These are phyloP conservation scores for Pythium rishiriense DNA, from an alignment of 352 stramenopile genomes.

Conservation along the genomic window DNA sequence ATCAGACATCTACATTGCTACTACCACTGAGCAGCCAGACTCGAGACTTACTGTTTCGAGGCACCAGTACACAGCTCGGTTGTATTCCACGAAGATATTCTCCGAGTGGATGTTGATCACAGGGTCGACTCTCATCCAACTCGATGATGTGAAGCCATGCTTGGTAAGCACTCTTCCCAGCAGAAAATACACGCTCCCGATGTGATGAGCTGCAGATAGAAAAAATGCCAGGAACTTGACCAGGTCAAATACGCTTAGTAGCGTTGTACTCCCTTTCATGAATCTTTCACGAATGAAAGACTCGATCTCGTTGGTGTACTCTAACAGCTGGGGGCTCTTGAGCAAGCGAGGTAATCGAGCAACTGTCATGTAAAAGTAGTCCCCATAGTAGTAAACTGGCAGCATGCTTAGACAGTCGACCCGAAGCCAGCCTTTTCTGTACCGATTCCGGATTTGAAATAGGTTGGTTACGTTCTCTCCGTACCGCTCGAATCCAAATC, in stretches of 20 bases:
- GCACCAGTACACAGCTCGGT: conserved; percentile 76
- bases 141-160: conserved; percentile 15
- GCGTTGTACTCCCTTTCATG: conserved; percentile 23
- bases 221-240: conserved; percentile 34
- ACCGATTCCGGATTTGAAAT: conserved; percentile 21
- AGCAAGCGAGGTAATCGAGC: conserved; percentile 26
- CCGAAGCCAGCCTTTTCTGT: conserved; percentile 23
- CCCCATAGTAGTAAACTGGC: conserved; percentile 23
- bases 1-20: not conserved
- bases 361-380: conserved; percentile 22
- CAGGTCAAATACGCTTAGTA: conserved; percentile 33
- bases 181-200: conserved; percentile 33
- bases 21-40: not conserved
- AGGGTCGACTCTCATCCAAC: conserved; percentile 58
- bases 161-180: conserved; percentile 21
- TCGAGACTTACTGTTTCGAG: conserved; percentile 46
- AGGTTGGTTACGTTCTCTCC: conserved; percentile 26
- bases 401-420: conserved; percentile 33
- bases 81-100: conserved; percentile 52
- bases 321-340: conserved; percentile 23
- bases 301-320: conserved; percentile 27
- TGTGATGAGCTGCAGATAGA: conserved; percentile 28
- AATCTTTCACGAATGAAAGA: conserved; percentile 27
- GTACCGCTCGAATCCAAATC: conserved; percentile 27
- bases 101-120: conserved; percentile 51